A percentile compares a stretch with the other conserved stretches of the same genome.
Evolutionary conservation across 441 rosid genomes (phyloP).

Genomic region (Erysimum cheiri): DNA sequence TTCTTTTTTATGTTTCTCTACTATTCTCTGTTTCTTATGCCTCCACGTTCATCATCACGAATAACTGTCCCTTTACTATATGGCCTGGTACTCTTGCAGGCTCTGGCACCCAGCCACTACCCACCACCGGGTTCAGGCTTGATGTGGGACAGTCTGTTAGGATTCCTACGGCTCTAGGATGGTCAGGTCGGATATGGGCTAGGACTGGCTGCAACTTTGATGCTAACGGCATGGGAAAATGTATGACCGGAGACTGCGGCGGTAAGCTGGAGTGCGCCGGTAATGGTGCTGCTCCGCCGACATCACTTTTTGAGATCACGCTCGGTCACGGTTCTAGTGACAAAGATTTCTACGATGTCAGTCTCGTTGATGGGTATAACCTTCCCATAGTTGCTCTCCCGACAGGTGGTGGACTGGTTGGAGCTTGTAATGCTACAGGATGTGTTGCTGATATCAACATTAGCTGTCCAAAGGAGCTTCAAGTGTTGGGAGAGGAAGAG

Average conservation of each 20-base stretch:
- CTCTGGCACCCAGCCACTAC: constrained; percentile 62
- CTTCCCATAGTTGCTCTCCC: constrained; percentile 68
- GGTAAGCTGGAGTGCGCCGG: constrained; percentile 68
- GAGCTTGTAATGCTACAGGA: constrained; percentile 69
- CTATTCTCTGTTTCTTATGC: constrained; percentile 48
- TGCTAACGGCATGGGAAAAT: constrained; percentile 58
- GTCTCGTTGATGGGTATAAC: constrained; percentile 75
- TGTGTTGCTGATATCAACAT: constrained; percentile 62
- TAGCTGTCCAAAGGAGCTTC: constrained; percentile 92
- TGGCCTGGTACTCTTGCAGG: constrained; percentile 75
- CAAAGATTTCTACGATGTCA: constrained; percentile 67
- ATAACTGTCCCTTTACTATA: constrained; percentile 62
- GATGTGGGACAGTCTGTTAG: constrained; percentile 57
- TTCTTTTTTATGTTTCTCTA: constrained; percentile 42
- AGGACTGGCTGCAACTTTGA: constrained; percentile 73
- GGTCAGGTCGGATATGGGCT: constrained; percentile 84
- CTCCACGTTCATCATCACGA: constrained; percentile 55
- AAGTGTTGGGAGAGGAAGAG: constrained; percentile 55
- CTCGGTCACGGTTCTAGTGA: constrained; percentile 51
- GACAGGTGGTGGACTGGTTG: constrained; percentile 48
- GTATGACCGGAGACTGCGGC: constrained; percentile 71
- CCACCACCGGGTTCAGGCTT: constrained; percentile 61
- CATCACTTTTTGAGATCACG: constrained; percentile 73
- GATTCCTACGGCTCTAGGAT: constrained; percentile 56
- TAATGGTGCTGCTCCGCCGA: constrained; percentile 65